Percentiles rank a stretch among this genome's conserved stretches.
Evolutionary conservation across 768 basidiomycete species (phyloP).

Genomic region (Suillus brevipes): DNA sequence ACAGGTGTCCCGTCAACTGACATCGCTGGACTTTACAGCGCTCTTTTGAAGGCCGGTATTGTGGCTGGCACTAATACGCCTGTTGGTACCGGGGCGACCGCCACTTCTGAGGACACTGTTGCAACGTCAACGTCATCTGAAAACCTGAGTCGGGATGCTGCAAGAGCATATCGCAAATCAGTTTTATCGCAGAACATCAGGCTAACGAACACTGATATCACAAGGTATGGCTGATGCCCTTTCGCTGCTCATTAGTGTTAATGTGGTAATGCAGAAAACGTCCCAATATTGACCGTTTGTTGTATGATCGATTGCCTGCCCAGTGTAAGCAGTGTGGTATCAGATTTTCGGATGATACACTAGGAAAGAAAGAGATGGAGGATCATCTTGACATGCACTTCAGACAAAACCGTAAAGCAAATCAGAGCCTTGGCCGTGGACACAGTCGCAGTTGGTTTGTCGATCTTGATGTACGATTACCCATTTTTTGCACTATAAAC

Average conservation of each 20-base stretch:
- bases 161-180: constrained; percentile 57
- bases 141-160: constrained; percentile 45
- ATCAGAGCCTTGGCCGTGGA: constrained; percentile 76
- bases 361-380: constrained; percentile 77
- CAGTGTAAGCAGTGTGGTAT: constrained; percentile 95
- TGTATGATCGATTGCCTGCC: constrained; percentile 73
- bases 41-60: constrained; percentile 78
- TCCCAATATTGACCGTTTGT: constrained; percentile 59
- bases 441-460: constrained; percentile 92
- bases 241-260: background rate
- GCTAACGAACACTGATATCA: constrained; percentile 68
- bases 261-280: constrained; percentile 49
- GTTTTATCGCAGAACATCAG: constrained; percentile 62
- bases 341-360: constrained; percentile 72
- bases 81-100: constrained; percentile 45
- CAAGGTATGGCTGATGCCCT: constrained; percentile 49
- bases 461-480: constrained; percentile 65
- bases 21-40: constrained; percentile 61
- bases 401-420: constrained; percentile 83
- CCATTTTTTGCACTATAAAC: constrained; percentile 4
- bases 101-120: constrained; percentile 30
- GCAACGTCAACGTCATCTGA: constrained; percentile 28
- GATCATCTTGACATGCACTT: constrained; percentile 97
- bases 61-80: constrained; percentile 58
- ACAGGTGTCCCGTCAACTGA: constrained; percentile 32